A percentile compares a stretch with the other conserved stretches of the same genome.
These are phyloP conservation scores for Apophysomyces ossiformis DNA, from an alignment of 371 early-diverging fungal species.

Conservation along the genomic window DNA sequence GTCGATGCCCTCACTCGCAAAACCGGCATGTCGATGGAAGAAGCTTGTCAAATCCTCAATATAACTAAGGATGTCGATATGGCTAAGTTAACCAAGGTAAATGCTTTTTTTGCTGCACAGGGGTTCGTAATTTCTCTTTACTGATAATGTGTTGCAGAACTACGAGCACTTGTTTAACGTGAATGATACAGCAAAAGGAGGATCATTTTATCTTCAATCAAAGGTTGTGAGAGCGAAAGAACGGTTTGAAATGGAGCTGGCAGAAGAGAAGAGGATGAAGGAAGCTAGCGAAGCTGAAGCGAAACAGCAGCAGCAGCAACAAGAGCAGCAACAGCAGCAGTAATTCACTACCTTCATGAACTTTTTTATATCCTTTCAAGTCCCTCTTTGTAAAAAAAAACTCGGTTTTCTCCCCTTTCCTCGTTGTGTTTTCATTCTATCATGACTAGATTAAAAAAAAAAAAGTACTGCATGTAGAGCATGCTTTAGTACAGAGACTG, in stretches of 20 bases:
- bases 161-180: slow-evolving; percentile 89
- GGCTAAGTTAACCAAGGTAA: slow-evolving; percentile 77
- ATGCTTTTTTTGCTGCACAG: not conserved
- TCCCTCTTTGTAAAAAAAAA: slow-evolving; percentile 9
- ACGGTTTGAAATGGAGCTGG: slow-evolving; percentile 87
- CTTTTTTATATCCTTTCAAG: not conserved
- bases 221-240: slow-evolving; percentile 95
- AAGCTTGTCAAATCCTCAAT: slow-evolving; percentile 92
- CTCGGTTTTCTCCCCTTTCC: not conserved
- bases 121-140: not conserved
- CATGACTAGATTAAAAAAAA: slow-evolving; percentile 6
- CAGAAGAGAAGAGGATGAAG: slow-evolving; percentile 31
- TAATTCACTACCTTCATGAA: slow-evolving; percentile 21
- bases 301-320: slow-evolving; percentile 18
- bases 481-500: not conserved
- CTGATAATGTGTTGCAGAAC: slow-evolving; percentile 52
- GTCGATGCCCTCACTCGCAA: slow-evolving; percentile 80
- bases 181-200: slow-evolving; percentile 88
- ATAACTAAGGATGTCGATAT: slow-evolving; percentile 75
- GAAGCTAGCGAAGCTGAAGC: slow-evolving; percentile 46
- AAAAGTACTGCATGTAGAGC: slow-evolving; percentile 5
- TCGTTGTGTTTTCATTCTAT: not conserved
- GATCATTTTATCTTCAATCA: slow-evolving; percentile 93
- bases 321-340: slow-evolving; percentile 26
- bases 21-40: slow-evolving; percentile 90